Conservation (phyloP, 768 basidiomycete species). For the Tricholoma furcatifolium region DNA sequence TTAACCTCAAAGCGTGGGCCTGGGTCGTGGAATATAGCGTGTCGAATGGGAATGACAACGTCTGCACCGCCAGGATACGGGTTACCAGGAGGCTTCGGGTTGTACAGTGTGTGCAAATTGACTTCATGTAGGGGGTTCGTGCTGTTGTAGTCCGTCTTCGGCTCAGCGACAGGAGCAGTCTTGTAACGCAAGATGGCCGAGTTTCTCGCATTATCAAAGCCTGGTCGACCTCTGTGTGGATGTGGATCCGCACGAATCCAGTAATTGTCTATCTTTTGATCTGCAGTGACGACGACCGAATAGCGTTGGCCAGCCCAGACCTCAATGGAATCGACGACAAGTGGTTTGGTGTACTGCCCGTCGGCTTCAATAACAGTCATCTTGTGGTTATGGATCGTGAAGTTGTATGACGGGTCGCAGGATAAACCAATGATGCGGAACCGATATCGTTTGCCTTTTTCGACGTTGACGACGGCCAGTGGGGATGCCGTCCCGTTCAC, state of each 20-base stretch:
- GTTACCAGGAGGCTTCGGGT: neutral
- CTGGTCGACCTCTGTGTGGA: neutral
- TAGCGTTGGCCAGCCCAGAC: conserved; percentile 9
- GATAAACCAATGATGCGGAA: conserved; percentile 9
- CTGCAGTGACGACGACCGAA: conserved; percentile 3
- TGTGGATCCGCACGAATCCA: conserved; percentile 6
- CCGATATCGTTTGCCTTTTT: conserved; percentile 5
- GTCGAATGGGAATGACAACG: conserved; percentile 2
- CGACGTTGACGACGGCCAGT: conserved; percentile 6
- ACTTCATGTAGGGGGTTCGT: conserved; percentile 3
- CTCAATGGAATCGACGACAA: conserved; percentile 4
- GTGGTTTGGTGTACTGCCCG: neutral
- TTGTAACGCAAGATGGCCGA: conserved; percentile 7
- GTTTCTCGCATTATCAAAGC: conserved; percentile 6
- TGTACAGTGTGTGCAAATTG: neutral
- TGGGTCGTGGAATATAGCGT: conserved; percentile 1
- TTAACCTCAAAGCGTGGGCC: conserved; percentile 28
- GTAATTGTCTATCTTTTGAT: conserved; percentile 7
- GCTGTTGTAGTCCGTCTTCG: neutral
- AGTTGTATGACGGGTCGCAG: conserved; percentile 7
- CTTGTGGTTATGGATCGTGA: conserved; percentile 5
- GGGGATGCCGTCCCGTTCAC: neutral
- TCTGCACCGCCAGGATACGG: conserved; percentile 4
- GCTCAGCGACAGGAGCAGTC: neutral
- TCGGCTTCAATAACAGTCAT: conserved; percentile 7